Evolutionary conservation across 1,139 yeast genomes (phyloP).

Genomic region (Pichia sorboxylosa): DNA sequence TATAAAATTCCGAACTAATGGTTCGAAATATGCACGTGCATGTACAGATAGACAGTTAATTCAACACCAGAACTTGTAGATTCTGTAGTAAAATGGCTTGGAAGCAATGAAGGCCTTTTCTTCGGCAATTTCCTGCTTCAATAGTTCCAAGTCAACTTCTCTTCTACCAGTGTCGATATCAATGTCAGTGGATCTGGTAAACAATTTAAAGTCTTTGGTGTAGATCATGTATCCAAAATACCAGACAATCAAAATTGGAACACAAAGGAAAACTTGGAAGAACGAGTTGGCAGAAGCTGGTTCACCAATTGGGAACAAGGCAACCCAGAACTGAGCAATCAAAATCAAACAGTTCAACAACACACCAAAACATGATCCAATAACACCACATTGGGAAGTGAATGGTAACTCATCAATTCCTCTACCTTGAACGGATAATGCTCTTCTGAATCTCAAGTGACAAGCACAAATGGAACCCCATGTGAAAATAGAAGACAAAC

Average conservation of each 20-base stretch:
- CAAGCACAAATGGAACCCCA: constrained; percentile 68
- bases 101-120: constrained; percentile 38
- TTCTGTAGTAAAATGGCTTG: constrained; percentile 38
- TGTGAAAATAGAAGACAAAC: constrained; percentile 67
- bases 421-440: constrained; percentile 53
- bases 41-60: too few relatives aligned
- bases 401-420: constrained; percentile 52
- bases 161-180: constrained; percentile 59
- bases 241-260: constrained; percentile 35
- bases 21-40: too few relatives aligned
- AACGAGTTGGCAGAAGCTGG: constrained; percentile 31
- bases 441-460: constrained; percentile 66
- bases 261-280: constrained; percentile 37
- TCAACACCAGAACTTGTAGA: constrained; percentile 40
- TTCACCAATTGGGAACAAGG: constrained; percentile 25
- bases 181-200: constrained; percentile 36
- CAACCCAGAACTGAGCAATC: constrained; percentile 49
- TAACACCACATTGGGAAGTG: constrained; percentile 50
- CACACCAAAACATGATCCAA: constrained; percentile 57
- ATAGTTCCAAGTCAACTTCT: constrained; percentile 44
- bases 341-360: constrained; percentile 47
- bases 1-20: too few relatives aligned
- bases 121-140: constrained; percentile 48
- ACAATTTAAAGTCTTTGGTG: constrained; percentile 28
- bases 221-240: constrained; percentile 20